phyloP scores from a whole-genome alignment of 2,329 filamentous ascomycete genomes.

The Xylaria sp. region DNA sequence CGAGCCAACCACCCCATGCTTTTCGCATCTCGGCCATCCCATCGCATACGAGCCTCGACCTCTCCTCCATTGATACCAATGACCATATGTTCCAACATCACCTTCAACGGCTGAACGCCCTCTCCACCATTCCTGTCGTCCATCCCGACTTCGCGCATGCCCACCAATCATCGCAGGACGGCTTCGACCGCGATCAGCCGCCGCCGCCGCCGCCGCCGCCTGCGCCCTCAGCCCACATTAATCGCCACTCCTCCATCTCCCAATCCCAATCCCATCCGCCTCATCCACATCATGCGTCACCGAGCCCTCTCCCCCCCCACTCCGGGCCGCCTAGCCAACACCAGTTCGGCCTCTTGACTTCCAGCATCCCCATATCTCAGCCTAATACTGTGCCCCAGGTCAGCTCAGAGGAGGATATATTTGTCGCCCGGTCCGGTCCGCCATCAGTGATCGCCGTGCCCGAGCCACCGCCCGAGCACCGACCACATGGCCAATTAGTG shows the following conservation, averaged over 20 bases:
- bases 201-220: slow-evolving; percentile 42
- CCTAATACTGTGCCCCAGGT: slow-evolving; percentile 39
- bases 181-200: slow-evolving; percentile 50
- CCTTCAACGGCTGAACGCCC: slow-evolving; percentile 50
- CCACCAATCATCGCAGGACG: slow-evolving; percentile 39
- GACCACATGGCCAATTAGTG: slow-evolving; percentile 63
- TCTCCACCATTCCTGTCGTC: slow-evolving; percentile 48
- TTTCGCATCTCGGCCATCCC: slow-evolving; percentile 47
- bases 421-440: slow-evolving; percentile 39
- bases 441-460: slow-evolving; percentile 39
- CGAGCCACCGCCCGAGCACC: slow-evolving; percentile 53
- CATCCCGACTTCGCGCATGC: slow-evolving; percentile 44
- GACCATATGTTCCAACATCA: slow-evolving; percentile 51
- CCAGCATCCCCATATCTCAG: slow-evolving; percentile 33
- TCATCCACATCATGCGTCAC: slow-evolving; percentile 38
- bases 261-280: slow-evolving; percentile 40
- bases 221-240: slow-evolving; percentile 36
- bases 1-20: slow-evolving; percentile 34
- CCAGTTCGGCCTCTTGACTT: slow-evolving; percentile 60
- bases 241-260: slow-evolving; percentile 39
- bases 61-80: slow-evolving; percentile 55
- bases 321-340: slow-evolving; percentile 48
- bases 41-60: slow-evolving; percentile 51
- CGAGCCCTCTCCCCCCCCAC: slow-evolving; percentile 50
- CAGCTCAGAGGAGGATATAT: slow-evolving; percentile 53